These are phyloP conservation scores for Kokia cookei DNA, from an alignment of 441 rosid genomes.

Conservation along the genomic window DNA sequence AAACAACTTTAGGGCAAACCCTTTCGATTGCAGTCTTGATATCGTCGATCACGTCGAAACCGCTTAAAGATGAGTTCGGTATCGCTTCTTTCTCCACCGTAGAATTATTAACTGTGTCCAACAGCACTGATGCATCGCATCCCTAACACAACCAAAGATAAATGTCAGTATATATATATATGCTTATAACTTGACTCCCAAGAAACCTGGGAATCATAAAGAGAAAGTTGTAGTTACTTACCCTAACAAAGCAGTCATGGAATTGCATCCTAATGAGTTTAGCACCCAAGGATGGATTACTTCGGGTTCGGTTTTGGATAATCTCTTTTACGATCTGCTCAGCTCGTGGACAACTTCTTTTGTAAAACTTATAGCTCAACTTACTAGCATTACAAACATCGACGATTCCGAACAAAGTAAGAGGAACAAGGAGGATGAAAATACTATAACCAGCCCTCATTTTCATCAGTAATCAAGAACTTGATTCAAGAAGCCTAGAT, in stretches of 20 bases:
- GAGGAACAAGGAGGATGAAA: background rate
- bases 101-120: conserved; percentile 32
- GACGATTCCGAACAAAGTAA: background rate
- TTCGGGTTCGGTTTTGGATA: conserved; percentile 15
- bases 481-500: background rate
- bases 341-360: conserved; percentile 25
- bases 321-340: conserved; percentile 27
- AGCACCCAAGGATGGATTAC: conserved; percentile 30
- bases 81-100: conserved; percentile 41
- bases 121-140: conserved; percentile 52
- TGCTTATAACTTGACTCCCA: background rate
- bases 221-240: background rate
- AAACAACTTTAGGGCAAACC: conserved; percentile 41
- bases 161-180: background rate
- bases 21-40: conserved; percentile 40
- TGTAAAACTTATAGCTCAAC: conserved; percentile 23
- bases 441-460: background rate
- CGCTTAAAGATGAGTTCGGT: conserved; percentile 39
- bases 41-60: conserved; percentile 52
- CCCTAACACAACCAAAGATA: conserved; percentile 31
- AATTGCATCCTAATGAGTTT: conserved; percentile 45
- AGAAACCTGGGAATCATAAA: background rate
- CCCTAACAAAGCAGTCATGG: conserved; percentile 44
- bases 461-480: background rate
- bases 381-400: background rate